Conservation (phyloP, 2,329 filamentous ascomycete species). For the Botrytis fabae region DNA sequence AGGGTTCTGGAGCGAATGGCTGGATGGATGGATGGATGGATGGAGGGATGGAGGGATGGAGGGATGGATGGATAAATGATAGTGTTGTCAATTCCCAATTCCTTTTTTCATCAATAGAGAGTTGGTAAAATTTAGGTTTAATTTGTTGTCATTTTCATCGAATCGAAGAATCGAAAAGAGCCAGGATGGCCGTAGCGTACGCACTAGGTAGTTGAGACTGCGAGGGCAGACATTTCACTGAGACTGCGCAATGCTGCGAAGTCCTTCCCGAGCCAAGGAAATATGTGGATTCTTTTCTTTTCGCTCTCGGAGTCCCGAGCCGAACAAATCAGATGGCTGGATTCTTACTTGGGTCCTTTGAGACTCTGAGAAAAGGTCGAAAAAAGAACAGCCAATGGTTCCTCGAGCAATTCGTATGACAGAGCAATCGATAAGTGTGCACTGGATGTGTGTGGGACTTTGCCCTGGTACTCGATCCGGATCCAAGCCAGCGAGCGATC, state of each 20-base stretch:
- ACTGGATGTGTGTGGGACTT: background rate
- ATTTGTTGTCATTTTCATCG: conserved; percentile 4
- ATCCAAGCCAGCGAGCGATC: background rate
- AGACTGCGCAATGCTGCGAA: background rate
- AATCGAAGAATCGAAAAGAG: background rate
- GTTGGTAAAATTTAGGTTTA: background rate
- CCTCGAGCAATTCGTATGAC: background rate
- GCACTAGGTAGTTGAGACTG: background rate
- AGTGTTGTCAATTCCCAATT: background rate
- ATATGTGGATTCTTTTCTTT: background rate
- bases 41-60: background rate
- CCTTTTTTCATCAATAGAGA: background rate
- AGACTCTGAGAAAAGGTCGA: background rate
- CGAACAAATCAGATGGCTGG: background rate
- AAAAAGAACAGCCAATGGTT: background rate
- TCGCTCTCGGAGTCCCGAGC: background rate
- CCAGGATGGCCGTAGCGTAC: background rate
- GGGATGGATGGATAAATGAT: background rate
- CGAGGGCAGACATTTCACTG: background rate
- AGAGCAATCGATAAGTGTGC: background rate
- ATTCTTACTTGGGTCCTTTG: background rate
- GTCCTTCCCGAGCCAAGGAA: background rate
- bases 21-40: background rate
- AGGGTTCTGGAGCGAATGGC: background rate
- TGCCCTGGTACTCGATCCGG: background rate